Evolutionary conservation across 768 basidiomycete species (phyloP).

Genomic region (Strobilomyces dryophilus): DNA sequence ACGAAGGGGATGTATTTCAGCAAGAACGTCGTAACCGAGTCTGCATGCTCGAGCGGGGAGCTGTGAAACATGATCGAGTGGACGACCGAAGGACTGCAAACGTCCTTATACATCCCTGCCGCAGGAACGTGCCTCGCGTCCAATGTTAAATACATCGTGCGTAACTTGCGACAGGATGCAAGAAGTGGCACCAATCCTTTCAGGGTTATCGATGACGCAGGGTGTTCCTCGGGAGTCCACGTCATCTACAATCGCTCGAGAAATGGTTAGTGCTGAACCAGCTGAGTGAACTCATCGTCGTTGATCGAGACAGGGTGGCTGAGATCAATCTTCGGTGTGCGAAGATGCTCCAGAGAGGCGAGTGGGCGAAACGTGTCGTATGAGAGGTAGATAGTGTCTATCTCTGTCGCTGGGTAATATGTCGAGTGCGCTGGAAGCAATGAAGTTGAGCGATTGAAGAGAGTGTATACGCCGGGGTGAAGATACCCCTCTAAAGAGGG

Average conservation of each 20-base stretch:
- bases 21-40: background rate
- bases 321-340: background rate
- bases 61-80: background rate
- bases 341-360: background rate
- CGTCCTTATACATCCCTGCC: background rate
- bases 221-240: background rate
- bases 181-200: background rate
- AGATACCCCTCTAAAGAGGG: background rate
- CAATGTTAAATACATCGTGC: background rate
- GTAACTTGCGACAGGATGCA: background rate
- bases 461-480: conserved; percentile 3
- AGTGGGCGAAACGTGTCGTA: background rate
- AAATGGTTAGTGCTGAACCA: conserved; percentile 1
- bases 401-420: background rate
- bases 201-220: background rate
- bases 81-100: background rate
- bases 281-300: background rate
- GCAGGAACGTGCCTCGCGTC: background rate
- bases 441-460: background rate
- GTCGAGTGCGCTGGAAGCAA: background rate
- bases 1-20: background rate
- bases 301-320: background rate
- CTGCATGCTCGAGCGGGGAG: background rate
- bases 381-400: background rate
- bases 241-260: background rate